Base-by-base conservation (phyloP, 371 early-diverging fungal species). In the Polyrhizophydium stewartii region DNA sequence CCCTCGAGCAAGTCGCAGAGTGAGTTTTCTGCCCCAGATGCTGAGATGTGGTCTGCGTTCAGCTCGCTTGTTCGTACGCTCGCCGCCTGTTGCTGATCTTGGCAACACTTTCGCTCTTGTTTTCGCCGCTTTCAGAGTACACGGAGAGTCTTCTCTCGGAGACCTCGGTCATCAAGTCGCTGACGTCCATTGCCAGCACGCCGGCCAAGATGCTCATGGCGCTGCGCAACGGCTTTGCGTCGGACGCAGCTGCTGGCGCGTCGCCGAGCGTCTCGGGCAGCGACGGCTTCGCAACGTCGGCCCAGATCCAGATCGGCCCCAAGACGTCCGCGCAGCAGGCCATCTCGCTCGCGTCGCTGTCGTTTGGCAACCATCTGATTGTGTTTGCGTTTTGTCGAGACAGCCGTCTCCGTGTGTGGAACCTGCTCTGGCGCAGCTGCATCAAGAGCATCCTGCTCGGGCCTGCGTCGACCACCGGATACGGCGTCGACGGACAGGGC, bases 391-490 rank as follows among this genome's bases (percentile, higher is more conserved):
- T 64, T 1, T 51, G 59, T 24, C 50, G 64, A 21, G 64, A 64
- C 27, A 47, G 64, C 7, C 58, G 56, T n/a, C 33, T 64, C 19
- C 64, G 59, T 16, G 38, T 64, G 5, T 58, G 59, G 64, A 64
- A 59, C 43, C 33, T 59, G n/a, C 28, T 47, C 25, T 47, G 17
- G 30, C 22, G 30, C 12, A 10, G 59, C 27, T 25, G 57, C 46
- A 49, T 63, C 57, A 57, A 45, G 24, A 63, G 40, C 17, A 46
- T 61, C 55, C 30, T 25, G 27, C 40, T 56, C 25, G 12, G 9
- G 17, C 16, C n/a, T 43, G 43, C 43, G 16, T 43, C 17, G 16
- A 43, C 16, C n/a, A 43, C n/a, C n/a, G 43, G 43, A 17, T 43
- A 16, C 16, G n/a, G n/a, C 16, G n/a, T 43, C 16, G 43, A 43